phyloP scores from a whole-genome alignment of 2,329 filamentous ascomycete genomes.

The Colletotrichum coccodes region DNA sequence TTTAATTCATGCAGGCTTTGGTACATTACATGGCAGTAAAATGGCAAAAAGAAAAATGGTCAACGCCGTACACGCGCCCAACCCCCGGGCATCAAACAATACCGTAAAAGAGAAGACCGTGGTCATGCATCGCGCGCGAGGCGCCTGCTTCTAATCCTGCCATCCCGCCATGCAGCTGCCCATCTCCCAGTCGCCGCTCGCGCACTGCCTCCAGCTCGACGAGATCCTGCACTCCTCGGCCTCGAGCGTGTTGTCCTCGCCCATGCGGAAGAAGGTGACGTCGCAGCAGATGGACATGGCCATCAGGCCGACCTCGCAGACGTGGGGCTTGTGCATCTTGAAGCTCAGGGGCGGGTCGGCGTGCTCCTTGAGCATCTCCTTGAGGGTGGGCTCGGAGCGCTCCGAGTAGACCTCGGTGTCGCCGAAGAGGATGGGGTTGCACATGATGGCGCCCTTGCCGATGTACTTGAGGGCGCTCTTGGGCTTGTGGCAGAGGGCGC shows the following conservation, averaged over 20 bases:
- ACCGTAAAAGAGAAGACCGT: background rate
- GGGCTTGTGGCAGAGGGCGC: slow-evolving; percentile 48
- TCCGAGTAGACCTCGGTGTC: slow-evolving; percentile 37
- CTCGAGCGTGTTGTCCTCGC: slow-evolving; percentile 37
- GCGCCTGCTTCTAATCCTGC: slow-evolving; percentile 13
- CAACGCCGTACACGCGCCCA: background rate
- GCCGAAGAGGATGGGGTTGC: slow-evolving; percentile 46
- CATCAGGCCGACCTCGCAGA: slow-evolving; percentile 52
- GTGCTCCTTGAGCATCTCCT: slow-evolving; percentile 40
- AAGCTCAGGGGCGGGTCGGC: slow-evolving; percentile 42
- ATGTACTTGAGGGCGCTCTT: slow-evolving; percentile 48
- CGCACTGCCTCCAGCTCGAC: slow-evolving; percentile 47
- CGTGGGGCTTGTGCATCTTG: slow-evolving; percentile 43
- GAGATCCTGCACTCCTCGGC: slow-evolving; percentile 42
- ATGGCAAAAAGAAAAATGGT: background rate
- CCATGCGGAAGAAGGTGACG: slow-evolving; percentile 40
- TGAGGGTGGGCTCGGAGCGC: slow-evolving; percentile 41
- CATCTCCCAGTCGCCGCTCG: slow-evolving; percentile 46
- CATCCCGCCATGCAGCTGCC: slow-evolving; percentile 31
- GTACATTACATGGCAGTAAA: slow-evolving; percentile 10
- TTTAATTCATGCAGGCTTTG: slow-evolving; percentile 7
- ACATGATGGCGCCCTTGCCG: slow-evolving; percentile 49
- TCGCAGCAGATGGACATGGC: slow-evolving; percentile 47
- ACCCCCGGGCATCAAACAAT: too few relatives aligned
- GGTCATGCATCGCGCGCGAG: background rate